phyloP scores from a whole-genome alignment of 306 rosid species.

The Gastrolobium bilobum region DNA sequence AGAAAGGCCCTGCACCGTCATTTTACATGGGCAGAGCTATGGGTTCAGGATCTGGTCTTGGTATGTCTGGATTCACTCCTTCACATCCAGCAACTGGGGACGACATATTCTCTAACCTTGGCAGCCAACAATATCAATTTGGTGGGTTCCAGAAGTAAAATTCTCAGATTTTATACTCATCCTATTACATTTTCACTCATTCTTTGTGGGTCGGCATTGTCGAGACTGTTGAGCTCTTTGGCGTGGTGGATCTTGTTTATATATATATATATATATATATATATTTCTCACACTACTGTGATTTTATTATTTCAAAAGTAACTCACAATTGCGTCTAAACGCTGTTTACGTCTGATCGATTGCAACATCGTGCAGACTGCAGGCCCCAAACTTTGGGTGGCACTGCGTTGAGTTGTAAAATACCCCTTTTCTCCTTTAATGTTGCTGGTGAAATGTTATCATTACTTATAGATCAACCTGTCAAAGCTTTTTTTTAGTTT shows the following conservation, averaged over 20 bases:
- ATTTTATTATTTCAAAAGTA: constrained; percentile 37
- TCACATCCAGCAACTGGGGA: constrained; percentile 66
- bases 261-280: constrained; percentile 46
- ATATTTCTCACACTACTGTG: constrained; percentile 42
- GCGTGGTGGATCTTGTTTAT: constrained; percentile 56
- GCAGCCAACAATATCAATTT: constrained; percentile 74
- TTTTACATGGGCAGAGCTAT: constrained; percentile 94
- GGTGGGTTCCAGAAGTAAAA: constrained; percentile 88
- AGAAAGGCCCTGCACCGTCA: constrained; percentile 75
- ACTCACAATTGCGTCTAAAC: constrained; percentile 30
- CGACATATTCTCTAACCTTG: constrained; percentile 72
- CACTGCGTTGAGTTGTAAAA: constrained; percentile 48
- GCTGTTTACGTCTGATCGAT: constrained; percentile 17
- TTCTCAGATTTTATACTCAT: constrained; percentile 14
- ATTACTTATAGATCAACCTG: constrained; percentile 10
- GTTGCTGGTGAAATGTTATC: constrained; percentile 22
- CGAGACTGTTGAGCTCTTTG: constrained; percentile 45
- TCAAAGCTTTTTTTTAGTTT: not conserved
- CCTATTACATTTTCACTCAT: constrained; percentile 41
- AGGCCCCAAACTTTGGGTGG: constrained; percentile 44
- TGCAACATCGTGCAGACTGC: constrained; percentile 39
- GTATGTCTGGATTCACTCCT: constrained; percentile 69
- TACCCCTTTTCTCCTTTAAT: constrained; percentile 5
- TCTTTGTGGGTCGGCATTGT: constrained; percentile 56
- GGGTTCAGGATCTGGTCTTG: constrained; percentile 94